Base-by-base conservation (phyloP, 257 asterid species). In the Ehretia macrophylla region DNA sequence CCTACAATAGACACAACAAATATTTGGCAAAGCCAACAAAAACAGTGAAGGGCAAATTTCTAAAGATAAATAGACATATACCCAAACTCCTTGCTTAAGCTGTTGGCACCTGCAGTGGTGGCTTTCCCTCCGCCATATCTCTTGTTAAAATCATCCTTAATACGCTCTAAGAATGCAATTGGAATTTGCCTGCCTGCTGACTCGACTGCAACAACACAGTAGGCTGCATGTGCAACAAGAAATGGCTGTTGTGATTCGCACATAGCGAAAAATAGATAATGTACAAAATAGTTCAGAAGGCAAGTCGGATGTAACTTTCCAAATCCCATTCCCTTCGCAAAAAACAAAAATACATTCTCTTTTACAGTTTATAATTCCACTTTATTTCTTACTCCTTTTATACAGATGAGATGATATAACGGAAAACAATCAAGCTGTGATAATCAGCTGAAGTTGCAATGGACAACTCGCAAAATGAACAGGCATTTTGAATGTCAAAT, bases 111-210 rank as follows among this genome's bases (percentile, higher is more conserved):
- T 11, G 81, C 75, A 21, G 73, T 74, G 32, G 68, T 61, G 22
- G 79, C 86, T 72, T 77, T 80, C 8, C 86, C 86, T 21, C 77
- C 76, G 4, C 68, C 68, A 47, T 78, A 78, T 79, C 64, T 75
- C 38, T 71, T 78, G 65, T 27, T 71, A 56, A 81, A 81, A 65
- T 81, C 85, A 16, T 76, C 85, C 68, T 81, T 78, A 23, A 72
- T 56, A 21, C 83, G 72, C 42, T 81, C 88, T 47, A 81, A 62
- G 42, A 73, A 72, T 0, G 75, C 88, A 17, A 78, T 69, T 0
- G 88, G 80, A 61, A 73, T 52, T 69, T 78, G 77, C 61, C 83
- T 78, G 3, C 88, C 88, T 27, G 81, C 81, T 32, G 81, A 64
- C 53, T 81, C 88, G 18, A 64, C 37, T 22, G 88, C 88, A 57